A percentile compares a stretch with the other conserved stretches of the same genome.
These are phyloP conservation scores for Lepidium sativum DNA, from an alignment of 345 rosid species.

Conservation along the genomic window DNA sequence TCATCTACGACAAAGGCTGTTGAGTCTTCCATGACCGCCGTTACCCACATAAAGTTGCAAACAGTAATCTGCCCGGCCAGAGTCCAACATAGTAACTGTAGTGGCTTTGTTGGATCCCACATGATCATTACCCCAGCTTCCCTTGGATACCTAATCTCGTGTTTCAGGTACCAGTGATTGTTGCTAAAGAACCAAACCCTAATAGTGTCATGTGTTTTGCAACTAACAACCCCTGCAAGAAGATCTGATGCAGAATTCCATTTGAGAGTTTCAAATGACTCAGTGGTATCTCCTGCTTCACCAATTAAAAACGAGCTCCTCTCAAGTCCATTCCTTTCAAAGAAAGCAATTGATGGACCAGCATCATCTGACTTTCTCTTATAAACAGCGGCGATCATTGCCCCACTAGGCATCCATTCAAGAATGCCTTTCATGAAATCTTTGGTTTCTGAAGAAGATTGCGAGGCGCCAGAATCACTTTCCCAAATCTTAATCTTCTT, in stretches of 20 bases:
- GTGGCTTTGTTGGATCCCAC: constrained; percentile 95
- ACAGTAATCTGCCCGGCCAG: constrained; percentile 54
- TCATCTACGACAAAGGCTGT: constrained; percentile 77
- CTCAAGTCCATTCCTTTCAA: constrained; percentile 82
- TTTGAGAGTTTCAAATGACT: constrained; percentile 45
- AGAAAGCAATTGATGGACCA: constrained; percentile 60
- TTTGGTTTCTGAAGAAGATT: constrained; percentile 65
- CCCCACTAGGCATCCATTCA: constrained; percentile 99
- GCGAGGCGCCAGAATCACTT: constrained; percentile 68
- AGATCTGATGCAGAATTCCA: constrained; percentile 93
- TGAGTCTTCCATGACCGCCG: constrained; percentile 74
- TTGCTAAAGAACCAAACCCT: constrained; percentile 85
- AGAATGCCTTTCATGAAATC: constrained; percentile 53
- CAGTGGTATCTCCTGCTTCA: constrained; percentile 38
- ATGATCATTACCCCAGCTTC: constrained; percentile 61
- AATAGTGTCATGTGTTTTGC: constrained; percentile 45
- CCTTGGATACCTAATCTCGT: constrained; percentile 56
- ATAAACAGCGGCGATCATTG: constrained; percentile 76
- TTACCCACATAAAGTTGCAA: constrained; percentile 66
- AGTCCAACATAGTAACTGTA: constrained; percentile 84
- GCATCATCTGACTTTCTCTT: constrained; percentile 45
- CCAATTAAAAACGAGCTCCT: constrained; percentile 61
- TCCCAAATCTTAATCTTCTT: constrained; percentile 91
- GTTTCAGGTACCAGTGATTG: constrained; percentile 89
- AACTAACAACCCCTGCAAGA: constrained; percentile 68